These are phyloP conservation scores for Daphne laureola DNA, from an alignment of 441 rosid species.

Conservation along the genomic window DNA sequence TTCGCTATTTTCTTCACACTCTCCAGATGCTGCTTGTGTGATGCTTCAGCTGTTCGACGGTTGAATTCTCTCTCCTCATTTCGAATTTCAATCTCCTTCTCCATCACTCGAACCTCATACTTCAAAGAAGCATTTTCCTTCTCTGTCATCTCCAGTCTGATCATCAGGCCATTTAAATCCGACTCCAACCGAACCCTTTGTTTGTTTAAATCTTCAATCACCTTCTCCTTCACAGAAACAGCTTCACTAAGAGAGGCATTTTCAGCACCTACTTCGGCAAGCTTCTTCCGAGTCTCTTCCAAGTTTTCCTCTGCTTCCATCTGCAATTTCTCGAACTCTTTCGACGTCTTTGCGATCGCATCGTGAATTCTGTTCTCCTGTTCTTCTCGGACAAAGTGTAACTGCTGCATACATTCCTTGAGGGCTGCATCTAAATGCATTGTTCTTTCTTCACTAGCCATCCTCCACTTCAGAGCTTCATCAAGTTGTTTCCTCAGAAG, in stretches of 20 bases:
- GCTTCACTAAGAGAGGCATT: conserved; percentile 47
- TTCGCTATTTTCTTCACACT: conserved; percentile 72
- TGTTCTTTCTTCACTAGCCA: conserved; percentile 39
- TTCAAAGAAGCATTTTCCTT: conserved; percentile 69
- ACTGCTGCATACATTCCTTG: conserved; percentile 76
- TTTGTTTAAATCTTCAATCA: conserved; percentile 42
- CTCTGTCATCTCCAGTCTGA: conserved; percentile 60
- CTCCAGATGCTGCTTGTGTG: conserved; percentile 68
- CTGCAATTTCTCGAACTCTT: conserved; percentile 42
- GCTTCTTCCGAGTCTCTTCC: conserved; percentile 37
- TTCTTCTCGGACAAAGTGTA: conserved; percentile 62
- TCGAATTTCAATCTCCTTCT: conserved; percentile 80
- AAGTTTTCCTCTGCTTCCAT: conserved; percentile 39
- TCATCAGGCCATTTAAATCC: conserved; percentile 49
- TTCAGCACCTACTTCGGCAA: conserved; percentile 42
- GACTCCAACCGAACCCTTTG: conserved; percentile 40
- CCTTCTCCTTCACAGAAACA: conserved; percentile 49
- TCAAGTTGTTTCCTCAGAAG: conserved; percentile 48
- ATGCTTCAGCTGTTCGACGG: conserved; percentile 53
- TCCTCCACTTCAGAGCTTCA: conserved; percentile 44
- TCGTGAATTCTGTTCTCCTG: conserved; percentile 74
- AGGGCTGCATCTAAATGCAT: conserved; percentile 54
- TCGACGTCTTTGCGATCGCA: conserved; percentile 55
- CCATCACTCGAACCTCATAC: conserved; percentile 71
- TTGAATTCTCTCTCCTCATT: conserved; percentile 81